phyloP scores from a whole-genome alignment of 2,329 filamentous ascomycete genomes.

The Parasarocladium wereldwijsianum region DNA sequence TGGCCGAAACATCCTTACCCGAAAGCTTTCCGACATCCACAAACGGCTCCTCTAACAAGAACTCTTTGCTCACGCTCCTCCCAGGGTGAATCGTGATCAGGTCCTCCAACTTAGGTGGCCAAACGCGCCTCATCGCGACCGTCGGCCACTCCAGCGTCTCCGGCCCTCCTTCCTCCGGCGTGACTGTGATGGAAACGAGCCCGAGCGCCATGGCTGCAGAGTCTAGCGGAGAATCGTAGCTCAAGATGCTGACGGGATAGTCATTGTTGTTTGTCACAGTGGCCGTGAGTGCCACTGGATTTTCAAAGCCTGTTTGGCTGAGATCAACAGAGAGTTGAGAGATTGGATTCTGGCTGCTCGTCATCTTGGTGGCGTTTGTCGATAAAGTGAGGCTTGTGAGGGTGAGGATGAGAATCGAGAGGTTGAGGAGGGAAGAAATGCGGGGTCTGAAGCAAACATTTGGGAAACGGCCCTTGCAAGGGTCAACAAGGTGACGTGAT shows the following conservation, averaged over 20 bases:
- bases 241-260: slow-evolving; percentile 23
- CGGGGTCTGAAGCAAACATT: too few species aligned
- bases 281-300: slow-evolving; percentile 19
- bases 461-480: too few species aligned
- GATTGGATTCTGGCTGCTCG: too few species aligned
- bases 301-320: too few species aligned
- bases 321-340: too few species aligned
- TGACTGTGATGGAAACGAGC: slow-evolving; percentile 23
- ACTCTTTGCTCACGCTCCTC: slow-evolving; percentile 16
- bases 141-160: slow-evolving; percentile 20
- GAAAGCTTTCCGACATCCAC: slow-evolving; percentile 19
- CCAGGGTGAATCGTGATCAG: slow-evolving; percentile 24
- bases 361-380: too few species aligned
- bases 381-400: too few species aligned
- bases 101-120: slow-evolving; percentile 23
- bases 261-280: slow-evolving; percentile 24
- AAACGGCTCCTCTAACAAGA: slow-evolving; percentile 21
- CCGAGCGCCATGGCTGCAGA: slow-evolving; percentile 24
- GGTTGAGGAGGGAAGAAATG: too few species aligned
- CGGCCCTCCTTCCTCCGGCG: slow-evolving; percentile 17
- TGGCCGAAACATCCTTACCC: slow-evolving; percentile 14
- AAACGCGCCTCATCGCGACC: slow-evolving; percentile 22
- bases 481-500: too few species aligned
- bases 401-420: too few species aligned
- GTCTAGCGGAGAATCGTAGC: slow-evolving; percentile 31